A percentile compares a stretch with the other conserved stretches of the same genome.
These are phyloP conservation scores for Cucumis cinereus DNA, from an alignment of 306 rosid genomes.

Conservation along the genomic window DNA sequence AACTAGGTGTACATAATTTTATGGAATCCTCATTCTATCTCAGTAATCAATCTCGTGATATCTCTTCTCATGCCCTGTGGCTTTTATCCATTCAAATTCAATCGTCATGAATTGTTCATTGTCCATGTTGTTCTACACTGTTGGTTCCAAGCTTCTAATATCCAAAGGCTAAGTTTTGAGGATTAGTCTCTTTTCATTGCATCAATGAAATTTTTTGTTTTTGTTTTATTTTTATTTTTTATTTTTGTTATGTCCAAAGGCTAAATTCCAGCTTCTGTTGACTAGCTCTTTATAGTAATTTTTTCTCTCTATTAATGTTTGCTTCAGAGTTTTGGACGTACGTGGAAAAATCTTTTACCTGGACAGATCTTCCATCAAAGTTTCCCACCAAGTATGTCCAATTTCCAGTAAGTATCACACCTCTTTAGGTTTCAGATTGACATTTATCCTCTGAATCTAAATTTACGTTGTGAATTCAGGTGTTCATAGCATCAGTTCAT, in stretches of 20 bases:
- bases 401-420: conserved; percentile 64
- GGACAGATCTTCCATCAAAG: conserved; percentile 94
- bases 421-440: conserved; percentile 10
- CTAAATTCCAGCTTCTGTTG: background rate
- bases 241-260: background rate
- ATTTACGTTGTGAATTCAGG: conserved; percentile 32
- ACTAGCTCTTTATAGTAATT: background rate
- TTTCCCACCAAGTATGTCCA: conserved; percentile 96
- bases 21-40: background rate
- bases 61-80: background rate
- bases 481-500: conserved; percentile 69
- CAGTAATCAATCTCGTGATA: background rate
- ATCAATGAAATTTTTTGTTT: too few relatives aligned
- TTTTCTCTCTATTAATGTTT: conserved; percentile 11
- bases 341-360: conserved; percentile 85
- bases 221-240: too few relatives aligned
- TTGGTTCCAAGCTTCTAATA: background rate
- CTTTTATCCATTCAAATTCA: background rate
- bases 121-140: background rate
- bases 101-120: background rate
- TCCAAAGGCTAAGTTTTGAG: background rate
- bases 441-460: conserved; percentile 5
- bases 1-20: background rate
- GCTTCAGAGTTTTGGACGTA: conserved; percentile 81
- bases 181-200: too few relatives aligned